phyloP scores from a whole-genome alignment of 352 stramenopile genomes.

The Phytophthora parvispora region DNA sequence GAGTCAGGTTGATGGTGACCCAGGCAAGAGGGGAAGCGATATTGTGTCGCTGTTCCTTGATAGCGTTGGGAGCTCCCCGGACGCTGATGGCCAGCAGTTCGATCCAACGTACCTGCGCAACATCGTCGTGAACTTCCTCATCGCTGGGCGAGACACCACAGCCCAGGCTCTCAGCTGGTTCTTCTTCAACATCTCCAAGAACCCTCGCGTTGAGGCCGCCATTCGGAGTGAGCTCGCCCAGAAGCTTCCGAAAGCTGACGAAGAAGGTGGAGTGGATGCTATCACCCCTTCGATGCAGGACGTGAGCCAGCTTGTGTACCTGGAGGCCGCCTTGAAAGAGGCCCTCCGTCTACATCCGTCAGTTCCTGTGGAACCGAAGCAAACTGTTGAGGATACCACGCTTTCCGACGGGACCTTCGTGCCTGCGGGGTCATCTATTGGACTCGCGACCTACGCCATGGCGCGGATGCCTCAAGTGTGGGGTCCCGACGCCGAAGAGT shows the following conservation, averaged over 20 bases:
- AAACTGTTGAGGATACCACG: slow-evolving; percentile 45
- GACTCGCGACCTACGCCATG: slow-evolving; percentile 52
- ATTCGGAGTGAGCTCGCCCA: slow-evolving; percentile 47
- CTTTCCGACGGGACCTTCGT: slow-evolving; percentile 70
- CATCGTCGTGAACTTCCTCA: slow-evolving; percentile 81
- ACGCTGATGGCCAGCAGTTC: slow-evolving; percentile 9
- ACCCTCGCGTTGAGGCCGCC: slow-evolving; percentile 54
- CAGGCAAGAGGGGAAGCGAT: background rate
- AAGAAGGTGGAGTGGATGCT: slow-evolving; percentile 18
- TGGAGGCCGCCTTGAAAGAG: slow-evolving; percentile 66
- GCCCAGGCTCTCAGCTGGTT: slow-evolving; percentile 78
- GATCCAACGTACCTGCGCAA: slow-evolving; percentile 53
- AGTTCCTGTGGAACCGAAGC: slow-evolving; percentile 51
- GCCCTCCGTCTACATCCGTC: slow-evolving; percentile 66
- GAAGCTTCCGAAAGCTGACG: background rate
- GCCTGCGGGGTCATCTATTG: slow-evolving; percentile 23
- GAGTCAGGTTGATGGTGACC: background rate
- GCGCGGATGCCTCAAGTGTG: slow-evolving; percentile 55
- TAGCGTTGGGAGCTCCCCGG: slow-evolving; percentile 1
- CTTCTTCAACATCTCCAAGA: slow-evolving; percentile 57
- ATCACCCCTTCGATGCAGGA: slow-evolving; percentile 45
- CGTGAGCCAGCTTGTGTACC: slow-evolving; percentile 50
- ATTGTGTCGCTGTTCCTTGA: slow-evolving; percentile 37
- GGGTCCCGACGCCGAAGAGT: slow-evolving; percentile 53
- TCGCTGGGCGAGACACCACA: slow-evolving; percentile 81